Conservation (phyloP, 148 eudicot genomes). For the Suaeda aralocaspica region DNA sequence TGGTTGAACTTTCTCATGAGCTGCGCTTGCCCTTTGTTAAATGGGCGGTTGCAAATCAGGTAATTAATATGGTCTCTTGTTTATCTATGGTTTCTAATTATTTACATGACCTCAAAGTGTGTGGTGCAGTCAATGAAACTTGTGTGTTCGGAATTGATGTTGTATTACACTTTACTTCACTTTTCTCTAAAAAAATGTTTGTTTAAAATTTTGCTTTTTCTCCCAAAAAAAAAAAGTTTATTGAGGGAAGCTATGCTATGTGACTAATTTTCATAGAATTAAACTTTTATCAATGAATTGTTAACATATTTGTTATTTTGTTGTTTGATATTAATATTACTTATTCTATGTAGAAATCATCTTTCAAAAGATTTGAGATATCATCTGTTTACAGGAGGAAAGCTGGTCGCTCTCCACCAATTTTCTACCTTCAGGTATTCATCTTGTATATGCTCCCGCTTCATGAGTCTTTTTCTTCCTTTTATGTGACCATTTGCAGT, state of each 20-base stretch:
- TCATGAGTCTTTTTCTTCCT: not conserved
- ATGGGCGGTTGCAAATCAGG: slow-evolving; percentile 81
- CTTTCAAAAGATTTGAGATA: slow-evolving; percentile 84
- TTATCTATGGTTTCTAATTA: not conserved
- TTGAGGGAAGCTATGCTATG: too few species aligned
- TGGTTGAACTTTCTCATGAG: slow-evolving; percentile 85
- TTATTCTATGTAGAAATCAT: slow-evolving; percentile 51
- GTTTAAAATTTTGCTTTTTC: not conserved
- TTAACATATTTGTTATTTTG: not conserved
- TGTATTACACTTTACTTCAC: not conserved
- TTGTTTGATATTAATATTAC: not conserved
- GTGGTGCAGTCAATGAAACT: not conserved
- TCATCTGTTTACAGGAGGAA: slow-evolving; percentile 85
- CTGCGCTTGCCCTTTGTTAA: slow-evolving; percentile 75
- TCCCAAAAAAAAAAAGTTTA: not conserved
- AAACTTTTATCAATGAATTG: too few species aligned
- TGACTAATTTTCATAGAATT: too few species aligned
- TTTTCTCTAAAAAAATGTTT: not conserved
- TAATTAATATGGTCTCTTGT: slow-evolving; percentile 16
- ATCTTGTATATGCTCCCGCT: slow-evolving; percentile 13
- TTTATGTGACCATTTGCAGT: not conserved
- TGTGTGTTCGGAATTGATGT: not conserved
- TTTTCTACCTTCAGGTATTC: slow-evolving; percentile 81
- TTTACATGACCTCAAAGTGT: not conserved
- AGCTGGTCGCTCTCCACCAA: slow-evolving; percentile 87